phyloP scores from a whole-genome alignment of 2,329 filamentous ascomycete species.

The Hymenoscyphus occultus region DNA sequence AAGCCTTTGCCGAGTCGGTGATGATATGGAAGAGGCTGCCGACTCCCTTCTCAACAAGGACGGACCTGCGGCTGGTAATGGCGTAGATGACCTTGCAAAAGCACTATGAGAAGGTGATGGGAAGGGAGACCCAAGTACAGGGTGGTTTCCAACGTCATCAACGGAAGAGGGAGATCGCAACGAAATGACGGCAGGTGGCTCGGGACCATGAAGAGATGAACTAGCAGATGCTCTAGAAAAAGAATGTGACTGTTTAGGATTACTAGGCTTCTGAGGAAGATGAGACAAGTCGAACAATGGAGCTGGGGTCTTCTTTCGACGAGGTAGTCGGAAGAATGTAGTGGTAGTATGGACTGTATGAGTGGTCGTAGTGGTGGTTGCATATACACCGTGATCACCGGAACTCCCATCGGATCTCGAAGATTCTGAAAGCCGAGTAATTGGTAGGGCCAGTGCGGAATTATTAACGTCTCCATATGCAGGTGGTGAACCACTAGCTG shows the following conservation, averaged over 20 bases:
- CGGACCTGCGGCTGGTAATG: constrained; percentile 40
- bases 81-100: constrained; percentile 25
- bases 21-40: constrained; percentile 65
- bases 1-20: constrained; percentile 57
- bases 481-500: constrained; percentile 47
- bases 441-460: constrained; percentile 60
- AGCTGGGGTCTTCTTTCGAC: constrained; percentile 65
- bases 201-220: constrained; percentile 38
- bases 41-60: constrained; percentile 57
- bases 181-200: constrained; percentile 40
- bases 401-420: constrained; percentile 86
- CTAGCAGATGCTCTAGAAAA: constrained; percentile 43
- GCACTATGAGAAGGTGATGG: constrained; percentile 31
- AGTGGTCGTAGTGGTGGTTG: constrained; percentile 58
- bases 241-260: constrained; percentile 32
- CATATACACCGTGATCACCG: constrained; percentile 60
- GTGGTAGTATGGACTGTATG: constrained; percentile 62
- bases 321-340: constrained; percentile 77
- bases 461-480: constrained; percentile 60
- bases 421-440: constrained; percentile 74
- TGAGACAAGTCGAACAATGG: constrained; percentile 86
- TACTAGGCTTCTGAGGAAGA: constrained; percentile 71
- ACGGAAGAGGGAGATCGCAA: constrained; percentile 33
- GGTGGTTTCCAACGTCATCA: constrained; percentile 26
- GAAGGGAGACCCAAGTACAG: constrained; percentile 27